A percentile compares a stretch with the other conserved stretches of the same genome.
Evolutionary conservation across 2,329 filamentous ascomycete genomes (phyloP).

Genomic region (Sporothrix curviconia): DNA sequence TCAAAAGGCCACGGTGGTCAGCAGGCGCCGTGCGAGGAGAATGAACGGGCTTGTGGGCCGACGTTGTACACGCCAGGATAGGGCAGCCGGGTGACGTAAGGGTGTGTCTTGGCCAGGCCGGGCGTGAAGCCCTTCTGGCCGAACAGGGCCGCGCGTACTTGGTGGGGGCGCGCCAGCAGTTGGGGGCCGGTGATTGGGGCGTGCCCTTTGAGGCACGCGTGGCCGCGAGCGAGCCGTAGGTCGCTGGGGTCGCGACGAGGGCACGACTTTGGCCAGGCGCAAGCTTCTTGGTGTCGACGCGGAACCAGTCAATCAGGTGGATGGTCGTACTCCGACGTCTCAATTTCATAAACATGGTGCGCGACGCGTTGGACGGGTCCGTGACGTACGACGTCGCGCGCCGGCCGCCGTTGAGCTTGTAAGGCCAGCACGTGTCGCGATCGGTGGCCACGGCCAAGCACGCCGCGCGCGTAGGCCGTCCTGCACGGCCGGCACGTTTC

Average conservation of each 20-base stretch:
- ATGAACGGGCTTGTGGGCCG: conserved; percentile 73
- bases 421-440: conserved; percentile 82
- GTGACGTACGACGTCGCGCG: conserved; percentile 66
- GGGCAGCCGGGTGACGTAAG: conserved; percentile 87
- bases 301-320: conserved; percentile 70
- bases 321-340: conserved; percentile 75
- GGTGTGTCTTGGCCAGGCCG: conserved; percentile 83
- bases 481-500: conserved; percentile 60
- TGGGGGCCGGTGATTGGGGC: conserved; percentile 71
- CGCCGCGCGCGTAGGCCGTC: conserved; percentile 71
- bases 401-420: conserved; percentile 69
- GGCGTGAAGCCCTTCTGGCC: conserved; percentile 78
- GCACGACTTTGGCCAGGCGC: conserved; percentile 70
- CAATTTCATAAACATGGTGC: conserved; percentile 95
- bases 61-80: conserved; percentile 84
- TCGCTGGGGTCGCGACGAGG: conserved; percentile 67
- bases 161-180: no score
- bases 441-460: conserved; percentile 79
- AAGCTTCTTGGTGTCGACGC: conserved; percentile 62
- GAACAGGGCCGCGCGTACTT: conserved; percentile 75
- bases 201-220: conserved; percentile 63
- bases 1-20: conserved; percentile 83
- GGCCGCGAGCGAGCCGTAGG: conserved; percentile 60
- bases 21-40: conserved; percentile 73
- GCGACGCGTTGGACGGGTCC: conserved; percentile 78